Percentiles rank a stretch among this genome's conserved stretches.
Conservation (phyloP, 1,139 yeast species). For the Suhomyces ambrosiae region DNA sequence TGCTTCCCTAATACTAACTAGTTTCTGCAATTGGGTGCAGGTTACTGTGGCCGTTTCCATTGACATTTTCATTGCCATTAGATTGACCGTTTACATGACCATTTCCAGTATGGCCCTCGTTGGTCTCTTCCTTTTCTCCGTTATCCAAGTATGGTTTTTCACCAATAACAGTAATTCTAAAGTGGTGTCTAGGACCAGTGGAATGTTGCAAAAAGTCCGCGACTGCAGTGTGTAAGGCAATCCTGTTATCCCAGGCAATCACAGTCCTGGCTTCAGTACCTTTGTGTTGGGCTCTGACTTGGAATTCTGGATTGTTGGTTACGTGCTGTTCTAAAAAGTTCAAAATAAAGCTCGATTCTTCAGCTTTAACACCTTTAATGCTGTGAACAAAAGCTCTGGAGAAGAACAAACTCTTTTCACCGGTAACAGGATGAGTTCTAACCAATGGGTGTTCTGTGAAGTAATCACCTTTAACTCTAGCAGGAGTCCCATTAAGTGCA, state of each 20-base stretch:
- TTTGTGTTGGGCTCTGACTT: conserved; percentile 28
- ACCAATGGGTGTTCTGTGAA: conserved; percentile 33
- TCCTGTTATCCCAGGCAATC: conserved; percentile 30
- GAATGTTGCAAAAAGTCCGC: conserved; percentile 26
- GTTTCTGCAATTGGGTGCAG: conserved; percentile 8
- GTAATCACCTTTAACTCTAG: conserved; percentile 25
- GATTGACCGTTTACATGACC: conserved; percentile 13
- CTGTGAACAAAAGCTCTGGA: conserved; percentile 26
- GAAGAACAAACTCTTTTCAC: conserved; percentile 27
- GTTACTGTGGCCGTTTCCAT: background rate
- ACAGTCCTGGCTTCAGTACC: conserved; percentile 27
- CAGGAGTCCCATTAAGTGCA: conserved; percentile 16
- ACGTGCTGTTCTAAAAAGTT: conserved; percentile 27
- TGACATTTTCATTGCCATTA: conserved; percentile 6
- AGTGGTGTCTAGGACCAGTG: conserved; percentile 29
- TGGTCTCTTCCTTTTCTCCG: conserved; percentile 5
- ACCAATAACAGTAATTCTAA: conserved; percentile 28
- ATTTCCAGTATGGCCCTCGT: conserved; percentile 4
- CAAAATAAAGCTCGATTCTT: conserved; percentile 26
- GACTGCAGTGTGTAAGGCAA: conserved; percentile 26
- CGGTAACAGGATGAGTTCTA: conserved; percentile 34
- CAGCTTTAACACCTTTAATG: conserved; percentile 26
- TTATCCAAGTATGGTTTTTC: conserved; percentile 25
- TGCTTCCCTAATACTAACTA: background rate
- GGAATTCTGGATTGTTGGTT: conserved; percentile 26